Percentiles rank a stretch among this genome's conserved stretches.
Evolutionary conservation across 1,284 basidiomycete genomes (phyloP).

Genomic region (Microbotryomycetes sp.): DNA sequence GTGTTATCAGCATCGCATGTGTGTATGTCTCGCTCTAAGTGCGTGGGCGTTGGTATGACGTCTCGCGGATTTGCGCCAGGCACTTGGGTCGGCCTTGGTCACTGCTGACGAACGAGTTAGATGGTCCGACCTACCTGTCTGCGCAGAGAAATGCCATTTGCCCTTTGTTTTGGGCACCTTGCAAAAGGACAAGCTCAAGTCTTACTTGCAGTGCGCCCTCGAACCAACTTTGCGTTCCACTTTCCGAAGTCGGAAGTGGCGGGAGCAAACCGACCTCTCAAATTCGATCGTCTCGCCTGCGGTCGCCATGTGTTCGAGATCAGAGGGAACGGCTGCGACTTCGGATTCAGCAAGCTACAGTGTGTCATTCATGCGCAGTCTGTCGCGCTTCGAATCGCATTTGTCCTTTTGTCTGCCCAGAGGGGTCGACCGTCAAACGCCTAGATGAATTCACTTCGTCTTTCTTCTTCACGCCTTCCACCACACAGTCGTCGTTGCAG

Average conservation of each 20-base stretch:
- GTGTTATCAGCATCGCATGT: too few relatives aligned
- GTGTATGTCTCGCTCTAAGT: too few relatives aligned
- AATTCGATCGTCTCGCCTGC: neutral
- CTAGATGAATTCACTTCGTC: too few relatives aligned
- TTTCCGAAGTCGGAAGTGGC: neutral
- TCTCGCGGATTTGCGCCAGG: too few relatives aligned
- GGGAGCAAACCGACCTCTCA: too few relatives aligned
- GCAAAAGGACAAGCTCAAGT: neutral
- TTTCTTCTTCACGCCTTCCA: neutral
- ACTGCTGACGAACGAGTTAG: too few relatives aligned
- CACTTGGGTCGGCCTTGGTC: too few relatives aligned
- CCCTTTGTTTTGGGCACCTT: too few relatives aligned
- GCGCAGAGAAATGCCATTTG: too few relatives aligned
- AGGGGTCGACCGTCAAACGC: too few relatives aligned
- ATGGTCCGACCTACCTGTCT: too few relatives aligned
- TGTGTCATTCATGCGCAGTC: neutral
- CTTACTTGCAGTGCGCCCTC: neutral
- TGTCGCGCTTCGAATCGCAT: neutral
- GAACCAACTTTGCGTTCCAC: neutral
- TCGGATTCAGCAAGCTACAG: neutral
- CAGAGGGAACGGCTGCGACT: neutral
- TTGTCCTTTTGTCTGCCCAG: neutral
- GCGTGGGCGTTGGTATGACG: too few relatives aligned
- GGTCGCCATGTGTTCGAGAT: neutral
- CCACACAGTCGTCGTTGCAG: neutral